A percentile compares a stretch with the other conserved stretches of the same genome.
Conservation (phyloP, 2,329 filamentous ascomycete species). For the Penicillium rolfsii region DNA sequence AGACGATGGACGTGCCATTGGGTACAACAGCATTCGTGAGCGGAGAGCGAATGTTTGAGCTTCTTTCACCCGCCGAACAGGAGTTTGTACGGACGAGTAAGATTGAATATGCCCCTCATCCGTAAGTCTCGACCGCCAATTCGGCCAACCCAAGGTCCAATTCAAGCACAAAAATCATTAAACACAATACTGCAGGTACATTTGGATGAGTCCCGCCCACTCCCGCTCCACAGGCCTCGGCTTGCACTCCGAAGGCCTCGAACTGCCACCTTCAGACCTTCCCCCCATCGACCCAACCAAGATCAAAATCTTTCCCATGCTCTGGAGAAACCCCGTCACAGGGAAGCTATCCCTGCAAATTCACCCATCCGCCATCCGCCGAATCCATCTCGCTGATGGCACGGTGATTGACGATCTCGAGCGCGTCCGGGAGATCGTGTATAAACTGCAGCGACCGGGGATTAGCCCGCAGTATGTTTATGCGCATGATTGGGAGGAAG, state of each 20-base stretch:
- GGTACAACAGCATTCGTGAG: constrained; percentile 77
- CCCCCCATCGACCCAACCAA: constrained; percentile 67
- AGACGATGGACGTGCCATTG: constrained; percentile 69
- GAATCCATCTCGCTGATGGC: constrained; percentile 69
- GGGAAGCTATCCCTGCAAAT: constrained; percentile 71
- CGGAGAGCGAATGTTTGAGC: constrained; percentile 71
- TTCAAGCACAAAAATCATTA: not conserved
- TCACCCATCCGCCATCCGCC: constrained; percentile 72
- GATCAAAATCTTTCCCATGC: constrained; percentile 74
- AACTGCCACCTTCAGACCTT: constrained; percentile 62
- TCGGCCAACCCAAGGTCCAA: not conserved
- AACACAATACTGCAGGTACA: constrained; percentile 47
- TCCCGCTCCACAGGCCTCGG: constrained; percentile 71
- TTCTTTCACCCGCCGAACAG: constrained; percentile 67
- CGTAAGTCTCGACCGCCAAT: constrained; percentile 48
- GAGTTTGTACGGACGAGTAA: constrained; percentile 67
- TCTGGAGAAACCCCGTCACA: constrained; percentile 75
- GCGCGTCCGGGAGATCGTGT: constrained; percentile 69
- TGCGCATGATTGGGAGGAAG: constrained; percentile 75
- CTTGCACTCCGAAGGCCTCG: constrained; percentile 67
- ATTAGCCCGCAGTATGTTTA: constrained; percentile 72
- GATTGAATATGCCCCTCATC: constrained; percentile 76
- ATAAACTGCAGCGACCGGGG: constrained; percentile 70
- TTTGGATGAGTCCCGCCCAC: constrained; percentile 75
- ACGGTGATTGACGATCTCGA: constrained; percentile 69